phyloP scores from a whole-genome alignment of 176 grass and related monocot species.

The Oryza meyeriana region DNA sequence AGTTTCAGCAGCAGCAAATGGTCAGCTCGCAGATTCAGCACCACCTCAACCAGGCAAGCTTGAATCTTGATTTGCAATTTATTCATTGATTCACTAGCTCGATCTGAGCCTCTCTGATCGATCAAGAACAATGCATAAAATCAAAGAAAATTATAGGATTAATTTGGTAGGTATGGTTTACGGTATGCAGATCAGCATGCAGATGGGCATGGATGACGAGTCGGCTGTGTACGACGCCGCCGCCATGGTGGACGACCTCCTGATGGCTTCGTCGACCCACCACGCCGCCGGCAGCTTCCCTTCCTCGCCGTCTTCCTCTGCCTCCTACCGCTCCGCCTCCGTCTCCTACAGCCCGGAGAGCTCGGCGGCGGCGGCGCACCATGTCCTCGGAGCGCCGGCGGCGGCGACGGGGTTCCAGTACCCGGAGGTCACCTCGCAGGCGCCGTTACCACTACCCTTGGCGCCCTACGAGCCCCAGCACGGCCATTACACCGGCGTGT shows the following conservation, averaged over 20 bases:
- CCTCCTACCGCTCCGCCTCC: conserved; percentile 38
- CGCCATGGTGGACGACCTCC: conserved; percentile 16
- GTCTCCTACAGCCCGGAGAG: conserved; percentile 41
- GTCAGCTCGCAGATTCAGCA: conserved; percentile 29
- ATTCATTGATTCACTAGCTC: background rate
- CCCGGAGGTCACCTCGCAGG: conserved; percentile 38
- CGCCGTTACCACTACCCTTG: background rate
- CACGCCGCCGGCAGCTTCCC: background rate
- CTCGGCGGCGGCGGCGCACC: background rate
- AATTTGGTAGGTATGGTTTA: background rate
- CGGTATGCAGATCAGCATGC: conserved; percentile 43
- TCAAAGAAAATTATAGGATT: background rate
- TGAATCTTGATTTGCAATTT: background rate
- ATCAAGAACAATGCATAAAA: background rate
- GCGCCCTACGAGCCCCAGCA: background rate
- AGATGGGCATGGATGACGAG: conserved; percentile 40
- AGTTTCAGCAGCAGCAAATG: background rate
- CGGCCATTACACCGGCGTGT: background rate
- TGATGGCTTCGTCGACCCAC: background rate
- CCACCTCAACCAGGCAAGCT: conserved; percentile 44
- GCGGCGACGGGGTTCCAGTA: background rate
- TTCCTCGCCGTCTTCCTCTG: background rate
- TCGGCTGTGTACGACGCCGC: background rate
- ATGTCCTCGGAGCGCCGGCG: background rate
- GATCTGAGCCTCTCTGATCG: background rate